Evolutionary conservation across 2,329 filamentous ascomycete species (phyloP), one percentile per base, ranked within the genome.

Genomic region (Apiospora sp.): DNA sequence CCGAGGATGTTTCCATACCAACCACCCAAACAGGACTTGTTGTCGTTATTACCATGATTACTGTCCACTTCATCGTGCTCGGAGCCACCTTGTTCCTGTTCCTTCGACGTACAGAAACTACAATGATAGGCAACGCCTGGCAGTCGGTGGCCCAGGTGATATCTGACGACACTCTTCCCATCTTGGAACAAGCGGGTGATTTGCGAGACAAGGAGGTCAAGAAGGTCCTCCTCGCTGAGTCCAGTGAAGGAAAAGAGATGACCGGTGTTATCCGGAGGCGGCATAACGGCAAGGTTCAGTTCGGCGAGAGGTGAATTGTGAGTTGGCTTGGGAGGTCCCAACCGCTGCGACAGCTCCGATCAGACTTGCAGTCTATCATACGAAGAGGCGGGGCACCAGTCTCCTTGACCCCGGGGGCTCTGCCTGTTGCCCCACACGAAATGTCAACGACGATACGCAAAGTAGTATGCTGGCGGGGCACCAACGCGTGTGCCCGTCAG

Each of bases 181-280:
- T 37, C 12, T 4, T 64, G 3, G 16, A 30, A 27, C 58, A 22
- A 19, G 24, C 58, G 14, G 58, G 37, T 0, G 24, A 30, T 13
- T 4, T 64, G 58, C 27, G 37, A 24, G 58, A 64, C 24, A 37
- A 64, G 16, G 58, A 64, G 24, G 24, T 64, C 58, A 64, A 64
- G 58, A 22, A 37, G 37, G 24, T n/a, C n/a, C n/a, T 13, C 37
- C 12, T 30, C 14, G 46, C 19, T 16, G 46, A 48, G 19, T 22
- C 46, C 8, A 8, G 46, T 48, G 46, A 22, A 48, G 44, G 44
- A 3, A 1, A 16, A 22, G 19, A 48, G 46, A 48, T 22, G 19
- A 8, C 46, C 19, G 46, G 46, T 7, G 46, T 48, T 8, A 48
- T 48, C 19, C 16, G 46, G 6, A 48, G 46, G 46, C 46, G 46